These are phyloP conservation scores for Nemania sp. DNA, from an alignment of 2,329 filamentous ascomycete genomes.

Conservation along the genomic window DNA sequence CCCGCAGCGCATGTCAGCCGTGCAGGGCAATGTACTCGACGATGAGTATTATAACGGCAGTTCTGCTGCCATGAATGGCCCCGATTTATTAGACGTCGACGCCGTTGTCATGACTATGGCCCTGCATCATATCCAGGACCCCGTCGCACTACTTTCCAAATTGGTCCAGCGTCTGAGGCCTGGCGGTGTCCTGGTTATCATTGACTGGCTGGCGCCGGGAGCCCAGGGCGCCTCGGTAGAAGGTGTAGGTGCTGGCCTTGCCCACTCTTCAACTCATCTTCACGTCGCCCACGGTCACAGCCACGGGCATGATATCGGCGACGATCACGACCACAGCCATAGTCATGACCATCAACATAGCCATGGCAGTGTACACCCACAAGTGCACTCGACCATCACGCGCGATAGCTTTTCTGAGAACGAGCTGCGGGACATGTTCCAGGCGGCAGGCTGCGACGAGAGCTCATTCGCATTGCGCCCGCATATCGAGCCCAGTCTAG, in stretches of 20 bases:
- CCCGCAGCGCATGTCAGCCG: conserved; percentile 19
- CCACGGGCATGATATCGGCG: neutral
- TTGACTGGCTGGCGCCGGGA: neutral
- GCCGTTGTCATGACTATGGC: conserved; percentile 31
- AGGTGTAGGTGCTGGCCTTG: neutral
- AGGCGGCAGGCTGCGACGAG: neutral
- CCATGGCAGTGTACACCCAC: neutral
- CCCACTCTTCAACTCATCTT: neutral
- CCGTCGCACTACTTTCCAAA: conserved; percentile 16
- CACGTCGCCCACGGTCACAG: neutral
- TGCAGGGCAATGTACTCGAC: neutral
- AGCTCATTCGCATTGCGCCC: neutral
- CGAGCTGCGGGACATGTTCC: neutral
- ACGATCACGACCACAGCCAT: neutral
- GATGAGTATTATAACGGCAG: neutral
- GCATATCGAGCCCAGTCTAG: neutral
- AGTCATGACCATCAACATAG: neutral
- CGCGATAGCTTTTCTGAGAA: neutral
- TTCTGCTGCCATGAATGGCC: neutral
- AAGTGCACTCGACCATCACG: neutral
- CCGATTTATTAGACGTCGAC: conserved; percentile 23
- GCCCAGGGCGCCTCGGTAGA: neutral
- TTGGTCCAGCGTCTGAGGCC: conserved; percentile 13
- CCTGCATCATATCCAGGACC: conserved; percentile 32
- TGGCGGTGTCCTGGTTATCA: neutral